Percentiles rank a stretch among this genome's conserved stretches.
Conservation (phyloP, 306 rosid species). For the Trifolium pratense region DNA sequence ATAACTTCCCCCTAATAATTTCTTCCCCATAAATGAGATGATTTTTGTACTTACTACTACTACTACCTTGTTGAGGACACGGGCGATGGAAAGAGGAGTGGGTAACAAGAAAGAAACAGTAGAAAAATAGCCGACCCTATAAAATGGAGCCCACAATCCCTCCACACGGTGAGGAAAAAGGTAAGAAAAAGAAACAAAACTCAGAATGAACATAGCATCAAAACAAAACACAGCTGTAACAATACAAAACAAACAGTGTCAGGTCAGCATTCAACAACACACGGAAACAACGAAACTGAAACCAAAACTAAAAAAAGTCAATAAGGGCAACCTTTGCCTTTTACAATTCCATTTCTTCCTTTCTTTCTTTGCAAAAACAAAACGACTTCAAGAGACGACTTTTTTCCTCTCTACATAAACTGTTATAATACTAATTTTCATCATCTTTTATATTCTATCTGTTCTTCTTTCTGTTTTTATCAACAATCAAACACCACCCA, state of each 20-base stretch:
- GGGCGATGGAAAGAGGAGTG: not conserved
- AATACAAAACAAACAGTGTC: not conserved
- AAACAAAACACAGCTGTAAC: constrained; percentile 1
- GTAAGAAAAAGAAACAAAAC: not conserved
- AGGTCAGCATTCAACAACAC: constrained; percentile 1
- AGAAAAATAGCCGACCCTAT: not conserved
- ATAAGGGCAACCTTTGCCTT: not conserved
- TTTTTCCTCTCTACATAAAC: too few species aligned
- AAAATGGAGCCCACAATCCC: not conserved
- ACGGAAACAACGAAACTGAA: not conserved
- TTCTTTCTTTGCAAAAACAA: not conserved
- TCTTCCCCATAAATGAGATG: too few species aligned
- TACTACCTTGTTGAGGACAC: too few species aligned
- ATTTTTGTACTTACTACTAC: too few species aligned
- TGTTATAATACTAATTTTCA: not conserved
- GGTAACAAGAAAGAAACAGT: not conserved
- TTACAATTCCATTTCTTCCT: too few species aligned
- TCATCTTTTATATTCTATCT: not conserved
- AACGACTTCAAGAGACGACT: not conserved
- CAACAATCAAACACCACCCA: not conserved
- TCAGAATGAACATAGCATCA: not conserved
- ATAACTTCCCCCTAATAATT: too few species aligned
- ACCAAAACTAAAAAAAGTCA: not conserved
- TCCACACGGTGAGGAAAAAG: constrained; percentile 8
- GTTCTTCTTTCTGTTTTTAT: not conserved